Evolutionary conservation across 2,329 filamentous ascomycete species (phyloP).

Genomic region (Arthrobotrys musiformis): DNA sequence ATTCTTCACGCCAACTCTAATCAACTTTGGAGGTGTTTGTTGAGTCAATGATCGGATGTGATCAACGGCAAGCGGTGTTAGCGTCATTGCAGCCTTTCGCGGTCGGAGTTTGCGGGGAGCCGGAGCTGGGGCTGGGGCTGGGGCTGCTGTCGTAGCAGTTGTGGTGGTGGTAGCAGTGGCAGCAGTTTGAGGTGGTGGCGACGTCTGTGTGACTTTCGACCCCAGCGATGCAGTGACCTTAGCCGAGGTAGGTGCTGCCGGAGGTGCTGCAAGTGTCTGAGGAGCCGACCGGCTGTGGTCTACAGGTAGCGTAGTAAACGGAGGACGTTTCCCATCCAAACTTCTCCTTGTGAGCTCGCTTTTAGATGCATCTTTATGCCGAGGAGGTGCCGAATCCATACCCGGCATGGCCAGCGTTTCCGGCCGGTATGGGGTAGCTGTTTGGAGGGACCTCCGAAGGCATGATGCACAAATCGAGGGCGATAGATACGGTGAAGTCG

Average conservation of each 20-base stretch:
- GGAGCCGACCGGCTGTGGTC: not conserved
- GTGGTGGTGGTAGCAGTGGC: not conserved
- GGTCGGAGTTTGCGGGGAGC: slow-evolving; percentile 72
- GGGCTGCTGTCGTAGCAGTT: not conserved
- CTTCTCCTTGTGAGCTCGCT: slow-evolving; percentile 37
- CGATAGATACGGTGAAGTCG: slow-evolving; percentile 11
- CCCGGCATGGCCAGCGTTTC: slow-evolving; percentile 46
- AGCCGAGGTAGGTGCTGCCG: not conserved
- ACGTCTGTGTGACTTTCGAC: not conserved
- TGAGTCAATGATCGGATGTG: slow-evolving; percentile 81
- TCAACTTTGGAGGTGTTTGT: slow-evolving; percentile 88
- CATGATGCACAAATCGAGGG: slow-evolving; percentile 48
- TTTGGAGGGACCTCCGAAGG: slow-evolving; percentile 46
- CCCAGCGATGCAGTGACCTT: not conserved
- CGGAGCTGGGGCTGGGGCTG: not conserved
- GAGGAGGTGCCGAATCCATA: slow-evolving; percentile 41
- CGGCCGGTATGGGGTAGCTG: slow-evolving; percentile 50
- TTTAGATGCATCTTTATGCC: slow-evolving; percentile 26
- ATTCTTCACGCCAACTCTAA: slow-evolving; percentile 93
- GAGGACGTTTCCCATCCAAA: slow-evolving; percentile 20
- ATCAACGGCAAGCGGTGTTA: slow-evolving; percentile 81
- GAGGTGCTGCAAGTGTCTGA: not conserved
- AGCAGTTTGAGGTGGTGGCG: not conserved
- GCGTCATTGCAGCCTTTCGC: slow-evolving; percentile 89
- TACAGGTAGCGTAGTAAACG: slow-evolving; percentile 32